phyloP scores from a whole-genome alignment of 1,284 basidiomycete genomes.

The Tilletiopsis washingtonensis region DNA sequence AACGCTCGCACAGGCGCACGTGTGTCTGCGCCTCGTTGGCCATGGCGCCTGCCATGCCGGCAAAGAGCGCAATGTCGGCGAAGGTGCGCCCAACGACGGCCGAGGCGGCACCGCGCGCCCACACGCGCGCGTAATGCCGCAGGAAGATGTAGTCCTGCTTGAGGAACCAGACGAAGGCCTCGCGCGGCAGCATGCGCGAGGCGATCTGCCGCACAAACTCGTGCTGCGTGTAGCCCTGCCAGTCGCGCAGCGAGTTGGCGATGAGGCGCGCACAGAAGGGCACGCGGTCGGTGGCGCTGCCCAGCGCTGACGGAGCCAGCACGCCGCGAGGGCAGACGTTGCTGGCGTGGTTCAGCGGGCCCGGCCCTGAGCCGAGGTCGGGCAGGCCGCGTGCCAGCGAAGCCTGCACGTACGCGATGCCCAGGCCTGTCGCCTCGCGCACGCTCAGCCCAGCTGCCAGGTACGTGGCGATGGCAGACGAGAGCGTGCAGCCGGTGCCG shows the following conservation, averaged over 20 bases:
- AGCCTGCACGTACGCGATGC: constrained; percentile 64
- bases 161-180: constrained; percentile 76
- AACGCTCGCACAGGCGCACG: constrained; percentile 22
- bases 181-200: constrained; percentile 59
- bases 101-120: constrained; percentile 58
- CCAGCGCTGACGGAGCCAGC: constrained; percentile 1
- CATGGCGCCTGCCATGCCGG: constrained; percentile 51
- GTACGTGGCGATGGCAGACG: constrained; percentile 67
- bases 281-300: neutral
- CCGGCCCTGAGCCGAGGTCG: constrained; percentile 65
- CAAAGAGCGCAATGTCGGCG: constrained; percentile 59
- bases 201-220: constrained; percentile 71
- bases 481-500: constrained; percentile 88
- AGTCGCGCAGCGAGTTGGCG: constrained; percentile 29
- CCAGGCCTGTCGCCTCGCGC: constrained; percentile 56
- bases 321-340: constrained; percentile 51
- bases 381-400: constrained; percentile 66
- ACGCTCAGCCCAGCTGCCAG: constrained; percentile 59
- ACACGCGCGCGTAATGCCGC: constrained; percentile 52
- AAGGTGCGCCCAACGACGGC: constrained; percentile 48
- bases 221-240: constrained; percentile 55
- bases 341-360: constrained; percentile 81
- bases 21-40: constrained; percentile 33
- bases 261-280: constrained; percentile 7
- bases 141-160: constrained; percentile 56